Base-by-base conservation (phyloP, 257 asterid species). In the Fraxinus cuspidata region DNA sequence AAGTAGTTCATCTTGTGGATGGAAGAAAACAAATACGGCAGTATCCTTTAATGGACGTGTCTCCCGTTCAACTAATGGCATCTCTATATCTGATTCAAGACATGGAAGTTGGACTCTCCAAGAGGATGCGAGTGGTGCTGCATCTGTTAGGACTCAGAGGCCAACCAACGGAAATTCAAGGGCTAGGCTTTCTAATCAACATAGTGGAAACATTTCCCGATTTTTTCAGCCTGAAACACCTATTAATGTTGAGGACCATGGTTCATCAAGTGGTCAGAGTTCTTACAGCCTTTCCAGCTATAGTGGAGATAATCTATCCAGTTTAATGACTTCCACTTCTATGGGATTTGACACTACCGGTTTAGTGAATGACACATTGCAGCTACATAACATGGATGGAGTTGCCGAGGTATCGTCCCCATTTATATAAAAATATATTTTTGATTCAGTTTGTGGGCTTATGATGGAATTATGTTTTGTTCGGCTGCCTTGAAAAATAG, bases 361-460 rank as follows among this genome's bases (percentile, higher is more conserved):
- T 32, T 80, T 80, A 35, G 34, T 76, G 81, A 86, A 78, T 65
- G 88, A 84, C 65, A 80, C 78, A 64, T 85, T 86, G 69, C 86
- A 84, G 73, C 85, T 79, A 31, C 85, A 85, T 79, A 85, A 85
- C 83, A 82, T 90, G 83, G 90, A 85, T 81, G 93, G 87, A 72
- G 81, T 88, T 53, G 87, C 91, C 34, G 97, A 90, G 97, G 98
- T 93, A 89, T 40, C 58, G 8, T 19, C 67, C 65, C 44, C 74
- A 76, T 9, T 70, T 51, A 31, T 21, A 49, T 82, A 72, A 9
- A 27, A 7, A 28, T 70, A 25, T 19, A n/a, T 63, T 25, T 63
- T 63, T 8, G 16, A 25, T 63, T 31, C 69, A 2, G 16, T 11
- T 16, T 28, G 21, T n/a, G 65, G 21, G 23, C 56, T 49, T 11